Percentiles rank a stretch among this genome's conserved stretches.
Conservation (phyloP, 2,329 filamentous ascomycete genomes). For the Cladosporium sp. region DNA sequence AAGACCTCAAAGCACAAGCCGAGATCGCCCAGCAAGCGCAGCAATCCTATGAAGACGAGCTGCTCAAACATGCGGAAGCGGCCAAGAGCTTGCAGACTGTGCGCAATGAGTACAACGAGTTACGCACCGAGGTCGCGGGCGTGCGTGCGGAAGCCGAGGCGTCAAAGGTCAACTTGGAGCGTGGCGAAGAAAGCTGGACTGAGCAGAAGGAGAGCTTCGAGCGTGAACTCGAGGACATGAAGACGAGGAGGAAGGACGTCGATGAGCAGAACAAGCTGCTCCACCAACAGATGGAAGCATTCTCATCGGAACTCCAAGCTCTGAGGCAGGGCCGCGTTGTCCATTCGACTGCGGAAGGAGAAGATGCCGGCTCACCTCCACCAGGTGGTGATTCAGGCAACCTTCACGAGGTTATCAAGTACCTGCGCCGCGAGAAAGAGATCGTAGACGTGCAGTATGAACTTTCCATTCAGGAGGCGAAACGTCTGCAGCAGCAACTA, state of each 20-base stretch:
- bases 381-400: constrained; percentile 52
- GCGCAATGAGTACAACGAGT: constrained; percentile 72
- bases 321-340: constrained; percentile 68
- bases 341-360: constrained; percentile 49
- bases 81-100: constrained; percentile 76
- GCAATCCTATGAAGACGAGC: constrained; percentile 89
- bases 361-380: constrained; percentile 34
- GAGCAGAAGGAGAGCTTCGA: constrained; percentile 77
- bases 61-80: constrained; percentile 94
- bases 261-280: constrained; percentile 86
- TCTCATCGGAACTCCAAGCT: constrained; percentile 67
- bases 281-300: constrained; percentile 79
- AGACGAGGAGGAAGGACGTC: constrained; percentile 73
- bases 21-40: constrained; percentile 91
- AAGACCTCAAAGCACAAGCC: constrained; percentile 87
- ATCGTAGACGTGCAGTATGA: constrained; percentile 97
- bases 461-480: constrained; percentile 79
- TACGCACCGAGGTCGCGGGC: constrained; percentile 73
- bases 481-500: constrained; percentile 83
- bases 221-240: constrained; percentile 74
- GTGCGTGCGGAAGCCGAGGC: constrained; percentile 79
- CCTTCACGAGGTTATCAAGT: constrained; percentile 84
- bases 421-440: constrained; percentile 91
- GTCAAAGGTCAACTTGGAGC: constrained; percentile 69
- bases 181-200: constrained; percentile 83